phyloP scores from a whole-genome alignment of 2,329 filamentous ascomycete species.

The Epichloe uncinata region DNA sequence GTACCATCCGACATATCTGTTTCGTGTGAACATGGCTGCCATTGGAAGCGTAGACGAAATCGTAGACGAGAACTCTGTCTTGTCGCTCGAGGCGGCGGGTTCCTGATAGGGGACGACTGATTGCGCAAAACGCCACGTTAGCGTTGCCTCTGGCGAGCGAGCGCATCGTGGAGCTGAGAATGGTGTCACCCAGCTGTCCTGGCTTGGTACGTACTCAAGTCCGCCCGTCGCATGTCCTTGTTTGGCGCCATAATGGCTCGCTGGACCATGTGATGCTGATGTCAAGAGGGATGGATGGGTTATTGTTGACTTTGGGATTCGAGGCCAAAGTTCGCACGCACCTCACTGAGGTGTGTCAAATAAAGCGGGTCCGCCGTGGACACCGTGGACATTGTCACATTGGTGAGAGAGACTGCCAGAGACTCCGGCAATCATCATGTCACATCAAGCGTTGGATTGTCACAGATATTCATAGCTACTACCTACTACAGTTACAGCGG shows the following conservation, averaged over 20 bases:
- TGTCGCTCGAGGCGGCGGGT: constrained; percentile 49
- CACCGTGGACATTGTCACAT: too few relatives aligned
- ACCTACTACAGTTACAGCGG: neutral
- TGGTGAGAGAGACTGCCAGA: too few relatives aligned
- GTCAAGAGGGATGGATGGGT: neutral
- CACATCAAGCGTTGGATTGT: neutral
- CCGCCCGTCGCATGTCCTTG: constrained; percentile 31
- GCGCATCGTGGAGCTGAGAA: neutral
- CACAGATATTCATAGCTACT: neutral
- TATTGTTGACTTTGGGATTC: neutral
- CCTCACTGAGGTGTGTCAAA: neutral
- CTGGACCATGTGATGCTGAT: constrained; percentile 1
- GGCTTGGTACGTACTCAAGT: constrained; percentile 25
- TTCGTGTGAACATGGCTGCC: constrained; percentile 89
- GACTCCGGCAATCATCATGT: too few relatives aligned
- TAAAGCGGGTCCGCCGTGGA: constrained; percentile 1
- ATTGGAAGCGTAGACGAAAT: constrained; percentile 74
- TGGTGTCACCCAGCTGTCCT: neutral
- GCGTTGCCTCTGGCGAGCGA: neutral
- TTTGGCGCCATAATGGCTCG: constrained; percentile 23
- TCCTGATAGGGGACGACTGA: constrained; percentile 78
- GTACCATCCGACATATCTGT: constrained; percentile 62
- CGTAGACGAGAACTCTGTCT: constrained; percentile 59
- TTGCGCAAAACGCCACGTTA: neutral
- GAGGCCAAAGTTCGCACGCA: neutral